Base-by-base conservation (phyloP, 140 eudicot species). In the Bidens hawaiensis region DNA sequence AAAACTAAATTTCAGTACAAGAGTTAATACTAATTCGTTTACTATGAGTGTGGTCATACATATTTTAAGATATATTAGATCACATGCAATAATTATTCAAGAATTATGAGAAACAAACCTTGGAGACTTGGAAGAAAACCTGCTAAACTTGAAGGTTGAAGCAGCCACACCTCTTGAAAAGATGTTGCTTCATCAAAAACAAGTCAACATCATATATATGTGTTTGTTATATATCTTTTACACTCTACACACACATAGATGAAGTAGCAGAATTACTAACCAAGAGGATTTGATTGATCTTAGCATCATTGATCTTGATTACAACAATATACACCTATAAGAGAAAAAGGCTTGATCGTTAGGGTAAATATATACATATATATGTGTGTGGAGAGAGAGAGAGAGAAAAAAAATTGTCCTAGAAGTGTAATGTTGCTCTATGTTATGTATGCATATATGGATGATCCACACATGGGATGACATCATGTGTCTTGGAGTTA, bases 161-260 rank as follows among this genome's bases (percentile, higher is more conserved):
- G 42, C 69, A 26, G 19, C 41, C 64, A 46, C 45, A 27, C 79
- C 69, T 67, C 69, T 74, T 74, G 79, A 74, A 67, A 67, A 40
- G 49, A 21, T 67, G 57, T 67, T 74, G 70, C 75, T 67, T 74
- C 68, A 48, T 66, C 8, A 56, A 41, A 58, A 40, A 27, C 1
- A n/a, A 18, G 27, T 27, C 6, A 68, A 18, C 1, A 42, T 15
- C 6, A 18, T 3, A 16, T 33, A 19, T 13, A 25, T 24, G 1
- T 41, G 16, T 38, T 38, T 19, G 0, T 11, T 10, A 59, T n/a
- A n/a, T n/a, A n/a, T n/a, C n/a, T n/a, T n/a, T n/a, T n/a, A n/a
- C n/a, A n/a, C n/a, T n/a, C n/a, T n/a, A n/a, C n/a, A n/a, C n/a
- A n/a, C n/a, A n/a, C n/a, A n/a, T n/a, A n/a, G 10, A 1, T 23